These are phyloP conservation scores for Capniomyces stellatus DNA, from an alignment of 371 early-diverging fungal species.

Conservation along the genomic window DNA sequence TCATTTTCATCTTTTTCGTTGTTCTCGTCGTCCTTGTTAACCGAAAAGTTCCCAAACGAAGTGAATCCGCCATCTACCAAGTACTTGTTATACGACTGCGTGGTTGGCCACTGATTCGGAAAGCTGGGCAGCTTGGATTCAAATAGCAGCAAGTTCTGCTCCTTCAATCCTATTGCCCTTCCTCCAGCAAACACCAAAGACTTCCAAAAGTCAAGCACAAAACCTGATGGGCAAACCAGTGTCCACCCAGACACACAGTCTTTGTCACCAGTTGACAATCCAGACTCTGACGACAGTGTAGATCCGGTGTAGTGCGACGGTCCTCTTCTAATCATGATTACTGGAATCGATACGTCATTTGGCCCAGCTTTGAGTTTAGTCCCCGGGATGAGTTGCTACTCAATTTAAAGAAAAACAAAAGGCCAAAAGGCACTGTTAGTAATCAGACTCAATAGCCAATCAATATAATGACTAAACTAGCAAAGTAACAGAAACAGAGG, in stretches of 20 bases:
- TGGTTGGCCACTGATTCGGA: slow-evolving; percentile 40
- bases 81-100: slow-evolving; percentile 22
- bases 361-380: slow-evolving; percentile 31
- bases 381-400: slow-evolving; percentile 40
- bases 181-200: slow-evolving; percentile 77
- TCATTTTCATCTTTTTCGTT: neutral
- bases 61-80: neutral
- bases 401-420: too few species aligned
- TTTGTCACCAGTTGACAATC: neutral
- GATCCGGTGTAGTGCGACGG: slow-evolving; percentile 15
- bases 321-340: slow-evolving; percentile 62
- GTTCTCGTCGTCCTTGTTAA: neutral
- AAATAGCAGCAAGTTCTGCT: slow-evolving; percentile 27
- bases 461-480: too few species aligned
- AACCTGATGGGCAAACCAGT: slow-evolving; percentile 59
- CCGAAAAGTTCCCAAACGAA: neutral
- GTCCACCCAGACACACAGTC: slow-evolving; percentile 47
- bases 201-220: slow-evolving; percentile 75
- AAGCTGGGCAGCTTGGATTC: slow-evolving; percentile 34
- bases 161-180: slow-evolving; percentile 45
- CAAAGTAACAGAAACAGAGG: too few species aligned
- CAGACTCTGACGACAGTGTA: neutral
- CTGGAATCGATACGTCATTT: slow-evolving; percentile 46
- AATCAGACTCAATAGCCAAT: too few species aligned
- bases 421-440: too few species aligned